Conservation (phyloP, 495 filamentous ascomycete species). For the Daldinia grandis region DNA sequence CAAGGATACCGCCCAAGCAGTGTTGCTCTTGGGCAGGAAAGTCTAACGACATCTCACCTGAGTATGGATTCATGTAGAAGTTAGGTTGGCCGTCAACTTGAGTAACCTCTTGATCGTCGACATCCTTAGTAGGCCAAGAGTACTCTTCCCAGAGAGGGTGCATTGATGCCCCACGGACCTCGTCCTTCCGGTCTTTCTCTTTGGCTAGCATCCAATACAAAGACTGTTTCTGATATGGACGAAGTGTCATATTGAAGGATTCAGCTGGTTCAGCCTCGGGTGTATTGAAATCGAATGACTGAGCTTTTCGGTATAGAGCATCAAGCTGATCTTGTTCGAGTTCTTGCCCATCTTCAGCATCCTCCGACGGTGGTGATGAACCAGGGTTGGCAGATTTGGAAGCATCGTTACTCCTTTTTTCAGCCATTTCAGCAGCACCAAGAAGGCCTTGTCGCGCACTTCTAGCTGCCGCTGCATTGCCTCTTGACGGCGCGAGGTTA, state of each 20-base stretch:
- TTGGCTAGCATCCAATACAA: constrained; percentile 96
- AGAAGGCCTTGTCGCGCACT: constrained; percentile 84
- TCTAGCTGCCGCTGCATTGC: constrained; percentile 77
- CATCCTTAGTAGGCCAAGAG: constrained; percentile 84
- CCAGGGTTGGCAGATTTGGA: constrained; percentile 49
- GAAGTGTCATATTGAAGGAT: constrained; percentile 81
- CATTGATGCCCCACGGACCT: constrained; percentile 76
- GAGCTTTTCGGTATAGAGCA: constrained; percentile 92
- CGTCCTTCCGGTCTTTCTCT: constrained; percentile 77
- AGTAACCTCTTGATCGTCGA: constrained; percentile 79
- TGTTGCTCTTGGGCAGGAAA: constrained; percentile 95
- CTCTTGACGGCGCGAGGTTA: constrained; percentile 75
- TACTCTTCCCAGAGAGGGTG: constrained; percentile 99
- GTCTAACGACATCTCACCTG: constrained; percentile 89
- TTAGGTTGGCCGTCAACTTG: constrained; percentile 66
- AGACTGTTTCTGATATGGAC: constrained; percentile 95
- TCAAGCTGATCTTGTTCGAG: constrained; percentile 96
- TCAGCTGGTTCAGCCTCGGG: constrained; percentile 82
- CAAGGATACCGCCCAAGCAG: constrained; percentile 91
- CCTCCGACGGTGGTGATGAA: constrained; percentile 61
- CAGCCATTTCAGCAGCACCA: constrained; percentile 83
- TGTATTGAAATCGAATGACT: constrained; percentile 94
- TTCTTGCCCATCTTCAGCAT: constrained; percentile 84
- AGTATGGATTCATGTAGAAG: constrained; percentile 98
- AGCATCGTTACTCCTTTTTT: constrained; percentile 72